phyloP scores from a whole-genome alignment of 495 filamentous ascomycete genomes.

The Lasiosphaeriaceae sp. region DNA sequence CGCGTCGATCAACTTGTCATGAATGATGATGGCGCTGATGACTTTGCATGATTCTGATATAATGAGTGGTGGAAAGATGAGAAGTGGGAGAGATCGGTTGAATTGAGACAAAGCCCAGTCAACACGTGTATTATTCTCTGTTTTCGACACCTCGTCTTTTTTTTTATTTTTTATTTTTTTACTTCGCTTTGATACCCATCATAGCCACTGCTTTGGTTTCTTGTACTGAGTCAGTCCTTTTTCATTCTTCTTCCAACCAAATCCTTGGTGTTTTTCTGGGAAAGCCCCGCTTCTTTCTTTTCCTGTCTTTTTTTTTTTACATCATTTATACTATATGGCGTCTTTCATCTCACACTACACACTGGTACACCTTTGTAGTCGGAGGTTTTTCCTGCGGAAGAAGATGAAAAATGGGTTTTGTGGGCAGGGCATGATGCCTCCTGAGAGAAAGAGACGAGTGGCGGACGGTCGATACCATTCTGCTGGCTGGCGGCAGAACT shows the following conservation, averaged over 20 bases:
- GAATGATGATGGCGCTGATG: constrained; percentile 36
- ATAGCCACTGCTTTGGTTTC: constrained; percentile 16
- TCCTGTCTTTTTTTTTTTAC: background rate
- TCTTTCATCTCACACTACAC: background rate
- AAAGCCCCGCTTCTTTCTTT: background rate
- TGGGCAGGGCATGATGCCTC: too few relatives aligned
- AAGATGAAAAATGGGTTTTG: too few relatives aligned
- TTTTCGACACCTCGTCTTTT: background rate
- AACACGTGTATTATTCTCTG: constrained; percentile 2
- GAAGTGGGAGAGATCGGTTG: background rate
- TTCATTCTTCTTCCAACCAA: background rate
- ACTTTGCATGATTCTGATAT: constrained; percentile 34
- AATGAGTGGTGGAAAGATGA: background rate
- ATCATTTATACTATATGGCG: background rate
- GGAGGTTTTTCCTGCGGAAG: too few relatives aligned
- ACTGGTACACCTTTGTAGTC: too few relatives aligned
- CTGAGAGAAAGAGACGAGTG: too few relatives aligned
- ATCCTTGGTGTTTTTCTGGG: constrained; percentile 1
- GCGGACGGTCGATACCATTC: too few relatives aligned
- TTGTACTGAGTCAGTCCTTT: background rate
- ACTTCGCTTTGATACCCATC: constrained; percentile 29
- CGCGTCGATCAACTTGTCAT: constrained; percentile 38
- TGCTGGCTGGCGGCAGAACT: too few relatives aligned
- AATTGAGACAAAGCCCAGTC: background rate
- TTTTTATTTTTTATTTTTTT: constrained; percentile 1